Conservation (phyloP, 2,329 filamentous ascomycete genomes). For the Aspergillus persii region DNA sequence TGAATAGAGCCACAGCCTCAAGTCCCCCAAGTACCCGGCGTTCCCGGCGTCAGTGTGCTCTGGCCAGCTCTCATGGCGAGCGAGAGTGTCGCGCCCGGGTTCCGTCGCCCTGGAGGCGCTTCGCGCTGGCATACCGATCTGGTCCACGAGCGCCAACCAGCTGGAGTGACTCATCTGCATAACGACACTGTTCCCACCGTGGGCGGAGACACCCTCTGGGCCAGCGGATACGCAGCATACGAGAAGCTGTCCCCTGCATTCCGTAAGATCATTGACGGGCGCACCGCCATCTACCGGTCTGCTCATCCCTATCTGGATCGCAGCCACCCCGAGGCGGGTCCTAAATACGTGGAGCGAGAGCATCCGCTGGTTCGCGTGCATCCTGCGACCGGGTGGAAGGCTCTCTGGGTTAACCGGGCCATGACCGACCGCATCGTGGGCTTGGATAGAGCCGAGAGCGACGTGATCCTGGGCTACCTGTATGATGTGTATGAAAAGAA, state of each 20-base stretch:
- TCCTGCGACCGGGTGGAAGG: constrained; percentile 72
- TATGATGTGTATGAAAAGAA: constrained; percentile 68
- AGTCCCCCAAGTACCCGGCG: constrained; percentile 67
- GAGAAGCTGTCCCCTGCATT: constrained; percentile 70
- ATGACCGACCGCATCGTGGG: constrained; percentile 70
- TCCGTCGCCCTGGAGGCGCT: constrained; percentile 66
- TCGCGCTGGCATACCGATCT: constrained; percentile 70
- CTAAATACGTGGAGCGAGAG: constrained; percentile 63
- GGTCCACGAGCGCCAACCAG: constrained; percentile 68
- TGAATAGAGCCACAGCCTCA: constrained; percentile 54
- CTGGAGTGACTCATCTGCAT: constrained; percentile 68
- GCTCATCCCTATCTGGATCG: constrained; percentile 68
- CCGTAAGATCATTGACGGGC: constrained; percentile 68
- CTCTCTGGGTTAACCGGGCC: constrained; percentile 67
- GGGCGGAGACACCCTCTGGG: constrained; percentile 72
- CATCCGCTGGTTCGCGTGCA: constrained; percentile 70
- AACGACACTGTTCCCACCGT: constrained; percentile 64
- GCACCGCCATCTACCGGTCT: constrained; percentile 62
- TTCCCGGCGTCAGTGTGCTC: constrained; percentile 64
- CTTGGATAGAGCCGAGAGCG: constrained; percentile 66
- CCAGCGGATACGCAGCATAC: constrained; percentile 68
- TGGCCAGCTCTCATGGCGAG: constrained; percentile 68
- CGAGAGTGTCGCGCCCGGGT: constrained; percentile 56
- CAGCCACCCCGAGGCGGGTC: constrained; percentile 58
- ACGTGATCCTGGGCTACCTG: constrained; percentile 64